A percentile compares a stretch with the other conserved stretches of the same genome.
phyloP scores from a whole-genome alignment of 2,329 filamentous ascomycete genomes.

The Colletotrichum higginsianum region DNA sequence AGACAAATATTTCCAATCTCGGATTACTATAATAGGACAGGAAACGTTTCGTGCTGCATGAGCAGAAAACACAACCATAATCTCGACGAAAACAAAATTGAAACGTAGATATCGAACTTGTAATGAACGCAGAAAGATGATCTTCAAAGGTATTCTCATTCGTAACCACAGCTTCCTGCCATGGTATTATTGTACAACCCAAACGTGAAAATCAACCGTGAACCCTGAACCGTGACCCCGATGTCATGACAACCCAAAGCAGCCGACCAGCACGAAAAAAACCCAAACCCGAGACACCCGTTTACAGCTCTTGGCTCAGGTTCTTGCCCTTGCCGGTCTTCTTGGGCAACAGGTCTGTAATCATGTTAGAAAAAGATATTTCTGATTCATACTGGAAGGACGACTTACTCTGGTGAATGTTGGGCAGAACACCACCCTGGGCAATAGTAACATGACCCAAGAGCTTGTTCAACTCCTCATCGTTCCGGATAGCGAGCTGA shows the following conservation, averaged over 20 bases:
- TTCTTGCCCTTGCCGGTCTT: constrained; percentile 98
- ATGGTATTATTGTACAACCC: constrained; percentile 83
- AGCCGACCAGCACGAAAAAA: constrained; percentile 72
- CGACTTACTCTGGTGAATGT: constrained; percentile 94
- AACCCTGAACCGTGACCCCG: constrained; percentile 85
- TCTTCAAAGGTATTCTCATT: constrained; percentile 71
- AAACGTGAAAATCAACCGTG: constrained; percentile 71
- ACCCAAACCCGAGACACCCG: constrained; percentile 63
- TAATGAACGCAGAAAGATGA: constrained; percentile 38
- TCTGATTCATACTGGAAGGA: not conserved
- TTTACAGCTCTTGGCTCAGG: constrained; percentile 94
- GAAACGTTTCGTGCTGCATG: no score
- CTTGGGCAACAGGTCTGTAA: constrained; percentile 94
- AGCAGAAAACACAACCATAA: no score
- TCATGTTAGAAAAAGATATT: constrained; percentile 54
- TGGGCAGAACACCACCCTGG: constrained; percentile 96
- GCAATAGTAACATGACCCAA: constrained; percentile 96
- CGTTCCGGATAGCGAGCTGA: constrained; percentile 98
- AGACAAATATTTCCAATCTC: no score
- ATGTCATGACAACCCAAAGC: constrained; percentile 86
- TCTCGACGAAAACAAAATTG: no score
- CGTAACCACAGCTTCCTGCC: constrained; percentile 70
- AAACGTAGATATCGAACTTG: no score
- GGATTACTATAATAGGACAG: no score
- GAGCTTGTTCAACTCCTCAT: constrained; percentile 99